Evolutionary conservation across 495 filamentous ascomycete species (phyloP), one percentile per base, ranked within the genome.

Genomic region (Durotheca rogersii): DNA sequence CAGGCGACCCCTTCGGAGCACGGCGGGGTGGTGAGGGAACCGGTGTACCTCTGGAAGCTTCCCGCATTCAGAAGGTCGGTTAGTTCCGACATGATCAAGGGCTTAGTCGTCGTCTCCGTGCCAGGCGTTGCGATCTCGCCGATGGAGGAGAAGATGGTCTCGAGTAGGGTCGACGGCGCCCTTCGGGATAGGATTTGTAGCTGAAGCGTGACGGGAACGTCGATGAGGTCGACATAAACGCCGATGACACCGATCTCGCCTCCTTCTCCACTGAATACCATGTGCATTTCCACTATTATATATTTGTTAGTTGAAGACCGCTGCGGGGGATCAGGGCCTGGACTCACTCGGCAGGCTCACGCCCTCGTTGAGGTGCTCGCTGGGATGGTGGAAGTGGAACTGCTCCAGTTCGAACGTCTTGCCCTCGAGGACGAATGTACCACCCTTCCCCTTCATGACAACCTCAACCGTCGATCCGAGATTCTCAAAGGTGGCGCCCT

Each of bases 321-420:
- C 14, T 3, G 3, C 14, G 9, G 18, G 9, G 7, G 4, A 12
- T 17, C 6, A n/a, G 7, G 21, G 12, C 12, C 10, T 33, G 9
- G 6, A 63, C 68, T 55, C 57, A 73, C 70, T 72, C 18, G 71
- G 70, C 58, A 70, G 47, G 51, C 54, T 69, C 1, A 67, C 71
- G 11, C 65, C 66, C 40, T 68, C 64, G 53, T 76, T 69, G 12
- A 88, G 60, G 60, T 87, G 85, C 69, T 88, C 85, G 59, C 76
- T 78, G 5, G 85, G 84, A 9, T 83, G 79, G 58, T 88, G 84
- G 65, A 87, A 82, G 62, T 88, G 84, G 69, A 85, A 86, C 56
- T 88, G 84, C 29, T 73, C 64, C 14, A 88, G 71, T 3, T 63
- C 62, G 53, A 79, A 86, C 1, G 64, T 62, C 42, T 62, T 70